Conservation (phyloP, 2,329 filamentous ascomycete genomes). For the Colletotrichum sp. region DNA sequence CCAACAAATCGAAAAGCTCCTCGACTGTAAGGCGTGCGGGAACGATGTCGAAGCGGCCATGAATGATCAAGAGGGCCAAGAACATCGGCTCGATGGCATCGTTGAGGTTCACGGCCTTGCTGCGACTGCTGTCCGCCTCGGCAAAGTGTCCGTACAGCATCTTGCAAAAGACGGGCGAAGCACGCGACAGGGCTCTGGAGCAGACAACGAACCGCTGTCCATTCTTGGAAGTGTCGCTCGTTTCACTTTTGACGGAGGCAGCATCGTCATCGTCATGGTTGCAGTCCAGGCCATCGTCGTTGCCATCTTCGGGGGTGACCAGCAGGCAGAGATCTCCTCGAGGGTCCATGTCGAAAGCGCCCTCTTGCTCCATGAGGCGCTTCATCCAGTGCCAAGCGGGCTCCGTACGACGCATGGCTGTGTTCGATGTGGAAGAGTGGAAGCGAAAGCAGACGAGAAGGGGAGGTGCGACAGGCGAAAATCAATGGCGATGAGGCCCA, state of each 20-base stretch:
- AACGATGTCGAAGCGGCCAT: background rate
- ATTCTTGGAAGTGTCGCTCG: background rate
- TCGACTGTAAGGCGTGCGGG: background rate
- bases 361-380: background rate
- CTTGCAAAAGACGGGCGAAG: background rate
- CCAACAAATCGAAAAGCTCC: background rate
- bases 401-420: background rate
- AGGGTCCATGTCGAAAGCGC: background rate
- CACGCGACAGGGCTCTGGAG: background rate
- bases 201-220: background rate
- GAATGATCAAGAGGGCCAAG: background rate
- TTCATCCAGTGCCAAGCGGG: background rate
- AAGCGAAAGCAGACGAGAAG: no score
- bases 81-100: background rate
- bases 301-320: background rate
- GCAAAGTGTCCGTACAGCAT: background rate
- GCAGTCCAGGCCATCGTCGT: background rate
- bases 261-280: background rate
- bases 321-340: background rate
- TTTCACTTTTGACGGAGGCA: background rate
- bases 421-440: background rate
- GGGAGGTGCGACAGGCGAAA: background rate
- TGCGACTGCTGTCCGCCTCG: background rate
- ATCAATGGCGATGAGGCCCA: background rate
- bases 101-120: background rate